Conservation (phyloP, 345 rosid genomes). For the Angophora floribunda region DNA sequence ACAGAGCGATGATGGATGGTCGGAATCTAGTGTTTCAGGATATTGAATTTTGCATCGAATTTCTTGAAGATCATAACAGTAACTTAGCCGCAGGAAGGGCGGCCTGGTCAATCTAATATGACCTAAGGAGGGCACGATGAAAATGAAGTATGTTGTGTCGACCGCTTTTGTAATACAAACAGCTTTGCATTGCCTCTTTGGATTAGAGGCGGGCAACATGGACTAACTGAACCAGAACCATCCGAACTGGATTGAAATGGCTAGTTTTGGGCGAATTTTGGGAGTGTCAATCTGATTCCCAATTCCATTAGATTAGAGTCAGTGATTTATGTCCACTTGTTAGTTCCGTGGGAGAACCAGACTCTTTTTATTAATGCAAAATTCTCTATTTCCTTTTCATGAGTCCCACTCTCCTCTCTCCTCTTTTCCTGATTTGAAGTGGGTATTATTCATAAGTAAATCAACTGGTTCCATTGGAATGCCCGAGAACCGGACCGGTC, state of each 20-base stretch:
- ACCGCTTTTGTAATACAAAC: neutral
- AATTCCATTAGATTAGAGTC: too few relatives aligned
- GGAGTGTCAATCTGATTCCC: neutral
- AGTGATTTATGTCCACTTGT: too few relatives aligned
- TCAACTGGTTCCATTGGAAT: too few relatives aligned
- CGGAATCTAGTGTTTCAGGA: neutral
- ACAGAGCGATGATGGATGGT: neutral
- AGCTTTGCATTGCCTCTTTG: neutral
- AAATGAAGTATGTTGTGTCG: neutral
- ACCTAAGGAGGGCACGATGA: neutral
- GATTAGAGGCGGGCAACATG: neutral
- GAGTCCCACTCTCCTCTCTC: neutral
- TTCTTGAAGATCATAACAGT: neutral
- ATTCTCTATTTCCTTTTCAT: neutral
- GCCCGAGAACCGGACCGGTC: neutral
- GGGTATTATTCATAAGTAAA: too few relatives aligned
- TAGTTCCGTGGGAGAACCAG: neutral
- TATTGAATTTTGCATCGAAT: neutral
- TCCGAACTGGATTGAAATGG: too few relatives aligned
- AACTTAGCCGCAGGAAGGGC: neutral
- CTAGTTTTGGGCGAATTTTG: accelerated
- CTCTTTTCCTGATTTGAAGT: neutral
- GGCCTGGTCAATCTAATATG: neutral
- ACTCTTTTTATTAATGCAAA: too few relatives aligned
- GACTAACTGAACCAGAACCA: neutral